A percentile compares a stretch with the other conserved stretches of the same genome.
Evolutionary conservation across 78 protist genomes (phyloP).

Genomic region (Guillardia theta): DNA sequence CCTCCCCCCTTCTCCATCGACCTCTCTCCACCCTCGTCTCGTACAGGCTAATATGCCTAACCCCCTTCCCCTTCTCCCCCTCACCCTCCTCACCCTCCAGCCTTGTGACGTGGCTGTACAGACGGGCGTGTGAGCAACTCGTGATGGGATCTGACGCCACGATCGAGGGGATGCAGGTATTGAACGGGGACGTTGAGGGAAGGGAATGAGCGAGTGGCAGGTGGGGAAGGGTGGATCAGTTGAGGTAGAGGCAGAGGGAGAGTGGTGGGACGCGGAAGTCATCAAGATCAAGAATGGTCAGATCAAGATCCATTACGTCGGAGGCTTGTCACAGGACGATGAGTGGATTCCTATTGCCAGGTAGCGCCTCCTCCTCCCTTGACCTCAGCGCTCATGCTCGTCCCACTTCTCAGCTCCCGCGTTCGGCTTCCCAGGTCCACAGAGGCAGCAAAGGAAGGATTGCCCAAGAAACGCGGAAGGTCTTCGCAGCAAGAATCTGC

Average conservation of each 20-base stretch:
- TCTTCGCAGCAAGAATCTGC: not conserved
- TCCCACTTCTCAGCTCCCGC: not conserved
- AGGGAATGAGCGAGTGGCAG: too few relatives aligned
- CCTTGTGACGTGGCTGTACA: too few relatives aligned
- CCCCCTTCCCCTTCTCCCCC: too few relatives aligned
- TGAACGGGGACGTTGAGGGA: too few relatives aligned
- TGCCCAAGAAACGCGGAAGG: not conserved
- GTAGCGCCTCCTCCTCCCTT: not conserved
- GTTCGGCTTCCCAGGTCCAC: not conserved
- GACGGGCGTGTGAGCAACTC: too few relatives aligned
- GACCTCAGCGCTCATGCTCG: not conserved
- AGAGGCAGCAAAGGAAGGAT: not conserved
- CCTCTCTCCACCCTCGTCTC: too few relatives aligned
- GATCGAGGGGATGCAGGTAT: too few relatives aligned
- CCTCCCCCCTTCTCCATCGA: too few relatives aligned
- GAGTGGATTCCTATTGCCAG: slow-evolving; percentile 14
- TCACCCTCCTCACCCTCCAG: too few relatives aligned
- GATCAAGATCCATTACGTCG: not conserved
- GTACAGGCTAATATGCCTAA: too few relatives aligned
- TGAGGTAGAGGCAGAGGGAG: not conserved
- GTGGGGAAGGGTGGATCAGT: not conserved
- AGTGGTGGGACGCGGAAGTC: slow-evolving; percentile 24
- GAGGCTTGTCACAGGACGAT: not conserved
- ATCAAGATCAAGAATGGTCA: not conserved
- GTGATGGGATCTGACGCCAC: too few relatives aligned